Evolutionary conservation across 805 yeast genomes (phyloP).

Genomic region (Kodamaea lidongshanica): DNA sequence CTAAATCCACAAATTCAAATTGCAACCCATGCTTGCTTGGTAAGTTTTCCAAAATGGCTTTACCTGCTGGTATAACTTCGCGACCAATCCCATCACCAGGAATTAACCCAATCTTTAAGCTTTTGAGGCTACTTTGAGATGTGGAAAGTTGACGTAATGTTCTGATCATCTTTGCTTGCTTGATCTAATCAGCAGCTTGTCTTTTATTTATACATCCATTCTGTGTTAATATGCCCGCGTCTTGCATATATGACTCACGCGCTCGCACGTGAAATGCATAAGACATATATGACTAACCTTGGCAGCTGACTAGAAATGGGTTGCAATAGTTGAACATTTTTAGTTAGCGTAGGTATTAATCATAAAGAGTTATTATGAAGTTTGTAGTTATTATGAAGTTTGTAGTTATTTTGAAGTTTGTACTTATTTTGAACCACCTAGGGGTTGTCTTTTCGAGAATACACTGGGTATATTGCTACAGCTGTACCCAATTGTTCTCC

Average conservation of each 20-base stretch:
- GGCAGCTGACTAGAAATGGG: too few species aligned
- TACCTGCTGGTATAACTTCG: conserved; percentile 97
- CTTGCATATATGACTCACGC: not conserved
- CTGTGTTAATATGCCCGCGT: not conserved
- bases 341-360: too few species aligned
- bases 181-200: not conserved
- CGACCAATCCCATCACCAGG: conserved; percentile 99
- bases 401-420: too few species aligned
- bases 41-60: conserved; percentile 74
- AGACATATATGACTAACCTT: too few species aligned
- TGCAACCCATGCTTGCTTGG: conserved; percentile 69
- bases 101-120: conserved; percentile 56
- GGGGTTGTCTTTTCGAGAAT: too few species aligned
- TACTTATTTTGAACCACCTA: too few species aligned
- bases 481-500: too few species aligned
- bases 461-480: too few species aligned
- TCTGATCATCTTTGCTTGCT: conserved; percentile 6
- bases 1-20: conserved; percentile 80
- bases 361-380: too few species aligned
- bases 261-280: conserved; percentile 1
- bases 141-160: conserved; percentile 29
- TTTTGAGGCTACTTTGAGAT: conserved; percentile 25
- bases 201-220: not conserved
- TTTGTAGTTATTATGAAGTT: too few species aligned
- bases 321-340: too few species aligned